phyloP scores from a whole-genome alignment of 2,329 filamentous ascomycete species.

The Colletotrichum coccodes region DNA sequence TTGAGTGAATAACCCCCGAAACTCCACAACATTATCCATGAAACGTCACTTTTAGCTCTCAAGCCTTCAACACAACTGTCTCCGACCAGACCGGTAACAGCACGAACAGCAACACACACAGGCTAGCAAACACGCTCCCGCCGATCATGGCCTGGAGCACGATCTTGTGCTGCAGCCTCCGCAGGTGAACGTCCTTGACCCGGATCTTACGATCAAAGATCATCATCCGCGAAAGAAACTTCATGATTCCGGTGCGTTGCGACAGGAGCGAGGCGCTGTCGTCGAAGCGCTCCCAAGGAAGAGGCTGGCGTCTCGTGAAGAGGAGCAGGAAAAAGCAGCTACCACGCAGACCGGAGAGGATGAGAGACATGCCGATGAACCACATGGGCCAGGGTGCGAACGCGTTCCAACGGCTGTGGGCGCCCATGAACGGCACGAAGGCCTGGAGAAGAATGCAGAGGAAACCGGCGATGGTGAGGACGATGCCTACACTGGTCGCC shows the following conservation, averaged over 20 bases:
- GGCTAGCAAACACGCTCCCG: slow-evolving; percentile 47
- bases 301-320: slow-evolving; percentile 54
- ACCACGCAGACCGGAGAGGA: slow-evolving; percentile 55
- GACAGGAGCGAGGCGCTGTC: slow-evolving; percentile 43
- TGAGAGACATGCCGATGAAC: slow-evolving; percentile 54
- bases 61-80: slow-evolving; percentile 29
- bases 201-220: slow-evolving; percentile 58
- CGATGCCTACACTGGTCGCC: slow-evolving; percentile 54
- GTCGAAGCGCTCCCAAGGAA: slow-evolving; percentile 60
- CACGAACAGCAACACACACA: slow-evolving; percentile 52
- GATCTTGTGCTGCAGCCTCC: slow-evolving; percentile 55
- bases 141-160: slow-evolving; percentile 52
- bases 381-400: slow-evolving; percentile 57
- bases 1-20: not conserved
- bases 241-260: slow-evolving; percentile 39
- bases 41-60: not conserved
- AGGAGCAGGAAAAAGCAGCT: slow-evolving; percentile 59
- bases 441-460: slow-evolving; percentile 51
- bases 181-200: slow-evolving; percentile 54
- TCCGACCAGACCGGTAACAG: slow-evolving; percentile 55
- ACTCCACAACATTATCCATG: too few species aligned
- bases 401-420: slow-evolving; percentile 52
- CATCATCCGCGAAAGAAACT: slow-evolving; percentile 51
- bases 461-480: slow-evolving; percentile 51
- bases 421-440: slow-evolving; percentile 48